Evolutionary conservation across 2,329 filamentous ascomycete species (phyloP).

Genomic region (Colletotrichum sp.): DNA sequence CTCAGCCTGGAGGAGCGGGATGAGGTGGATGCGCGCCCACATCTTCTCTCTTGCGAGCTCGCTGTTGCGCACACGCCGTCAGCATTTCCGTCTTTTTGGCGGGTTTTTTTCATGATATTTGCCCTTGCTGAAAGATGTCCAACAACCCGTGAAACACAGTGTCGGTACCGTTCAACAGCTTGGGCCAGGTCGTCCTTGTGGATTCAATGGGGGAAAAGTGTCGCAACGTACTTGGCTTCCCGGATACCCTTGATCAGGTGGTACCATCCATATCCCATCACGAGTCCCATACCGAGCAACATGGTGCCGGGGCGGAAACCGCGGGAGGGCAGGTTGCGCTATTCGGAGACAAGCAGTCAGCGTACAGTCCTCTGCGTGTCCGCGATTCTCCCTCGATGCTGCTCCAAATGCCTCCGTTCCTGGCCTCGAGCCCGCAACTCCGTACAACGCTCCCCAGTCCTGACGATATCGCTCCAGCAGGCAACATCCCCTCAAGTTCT

Average conservation of each 20-base stretch:
- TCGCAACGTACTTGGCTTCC: conserved; percentile 81
- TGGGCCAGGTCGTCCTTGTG: rapidly evolving
- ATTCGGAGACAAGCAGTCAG: conserved; percentile 12
- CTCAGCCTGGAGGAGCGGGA: conserved; percentile 92
- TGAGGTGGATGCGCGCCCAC: conserved; percentile 95
- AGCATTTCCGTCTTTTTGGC: not conserved
- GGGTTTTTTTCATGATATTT: not conserved
- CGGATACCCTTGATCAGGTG: conserved; percentile 81
- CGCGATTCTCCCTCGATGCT: not conserved
- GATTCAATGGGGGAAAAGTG: not conserved
- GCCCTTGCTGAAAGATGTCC: not conserved
- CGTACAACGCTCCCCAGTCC: rapidly evolving
- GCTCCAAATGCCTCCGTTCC: not conserved
- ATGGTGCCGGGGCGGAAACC: conserved; percentile 87
- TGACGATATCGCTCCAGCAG: rapidly evolving
- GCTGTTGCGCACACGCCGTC: conserved; percentile 49
- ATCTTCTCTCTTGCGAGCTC: conserved; percentile 97
- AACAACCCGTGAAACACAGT: not conserved
- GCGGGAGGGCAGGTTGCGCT: conserved; percentile 91
- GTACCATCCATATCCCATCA: conserved; percentile 94
- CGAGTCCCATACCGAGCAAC: conserved; percentile 74
- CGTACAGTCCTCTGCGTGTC: not conserved
- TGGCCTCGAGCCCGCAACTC: not conserved
- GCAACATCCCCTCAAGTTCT: rapidly evolving
- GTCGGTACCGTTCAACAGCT: not conserved